phyloP scores from a whole-genome alignment of 139 green algal species.

The Pleodorina starrii region DNA sequence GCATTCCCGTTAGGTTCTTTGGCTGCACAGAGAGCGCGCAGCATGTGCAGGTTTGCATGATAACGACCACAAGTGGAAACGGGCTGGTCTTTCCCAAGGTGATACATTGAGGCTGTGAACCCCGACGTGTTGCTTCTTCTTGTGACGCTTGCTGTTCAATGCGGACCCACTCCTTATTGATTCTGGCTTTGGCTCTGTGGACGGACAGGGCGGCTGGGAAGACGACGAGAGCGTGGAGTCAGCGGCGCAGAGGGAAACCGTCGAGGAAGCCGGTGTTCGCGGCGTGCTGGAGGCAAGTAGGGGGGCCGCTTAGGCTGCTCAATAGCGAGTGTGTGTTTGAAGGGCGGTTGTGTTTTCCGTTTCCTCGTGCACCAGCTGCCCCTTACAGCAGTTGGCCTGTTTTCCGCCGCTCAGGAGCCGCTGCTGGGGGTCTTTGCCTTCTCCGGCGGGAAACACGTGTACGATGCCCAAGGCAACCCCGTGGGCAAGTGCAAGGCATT shows the following conservation, averaged over 20 bases:
- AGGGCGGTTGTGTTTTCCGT: too few relatives aligned
- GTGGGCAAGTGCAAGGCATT: conserved; percentile 75
- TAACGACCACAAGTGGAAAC: conserved; percentile 78
- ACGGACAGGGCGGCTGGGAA: conserved; percentile 91
- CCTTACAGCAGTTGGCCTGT: too few relatives aligned
- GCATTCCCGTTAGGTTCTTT: conserved; percentile 81
- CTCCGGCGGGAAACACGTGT: conserved; percentile 68
- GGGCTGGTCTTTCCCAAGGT: conserved; percentile 92
- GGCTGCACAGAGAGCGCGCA: neutral
- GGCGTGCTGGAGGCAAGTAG: conserved; percentile 81
- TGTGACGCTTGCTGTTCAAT: too few relatives aligned
- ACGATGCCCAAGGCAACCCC: neutral
- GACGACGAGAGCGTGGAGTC: conserved; percentile 89
- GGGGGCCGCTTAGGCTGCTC: too few relatives aligned
- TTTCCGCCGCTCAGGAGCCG: conserved; percentile 67
- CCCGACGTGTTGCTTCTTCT: too few relatives aligned
- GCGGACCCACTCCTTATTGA: too few relatives aligned
- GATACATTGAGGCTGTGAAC: too few relatives aligned
- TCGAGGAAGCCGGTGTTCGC: conserved; percentile 94
- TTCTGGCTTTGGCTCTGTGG: too few relatives aligned
- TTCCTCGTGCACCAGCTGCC: too few relatives aligned
- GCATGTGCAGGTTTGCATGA: conserved; percentile 76
- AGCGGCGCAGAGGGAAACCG: conserved; percentile 88
- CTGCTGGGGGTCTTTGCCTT: conserved; percentile 85
- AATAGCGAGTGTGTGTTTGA: too few relatives aligned